phyloP scores from a whole-genome alignment of 305 asterid species.

The Fraxinus baroniana region DNA sequence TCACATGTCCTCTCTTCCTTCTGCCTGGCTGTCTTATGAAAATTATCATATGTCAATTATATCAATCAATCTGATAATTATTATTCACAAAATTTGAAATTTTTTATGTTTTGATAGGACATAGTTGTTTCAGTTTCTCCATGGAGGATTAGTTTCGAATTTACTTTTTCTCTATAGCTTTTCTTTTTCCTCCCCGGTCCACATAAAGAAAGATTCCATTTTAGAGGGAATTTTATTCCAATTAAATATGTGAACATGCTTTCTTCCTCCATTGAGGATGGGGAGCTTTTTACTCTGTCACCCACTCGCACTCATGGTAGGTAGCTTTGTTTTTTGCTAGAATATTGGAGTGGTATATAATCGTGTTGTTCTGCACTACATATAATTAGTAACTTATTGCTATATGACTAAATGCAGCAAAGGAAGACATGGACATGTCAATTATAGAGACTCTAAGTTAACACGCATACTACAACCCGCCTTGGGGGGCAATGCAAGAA shows the following conservation, averaged over 20 bases:
- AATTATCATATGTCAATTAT: background rate
- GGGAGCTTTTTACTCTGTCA: background rate
- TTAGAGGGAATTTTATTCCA: conserved; percentile 13
- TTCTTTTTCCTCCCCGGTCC: background rate
- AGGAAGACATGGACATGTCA: conserved; percentile 83
- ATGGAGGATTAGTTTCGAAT: background rate
- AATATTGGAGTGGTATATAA: background rate
- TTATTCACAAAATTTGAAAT: background rate
- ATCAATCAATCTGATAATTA: background rate
- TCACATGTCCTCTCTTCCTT: conserved; percentile 7
- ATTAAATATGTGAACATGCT: background rate
- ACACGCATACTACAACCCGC: conserved; percentile 94
- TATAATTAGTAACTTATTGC: conserved; percentile 7
- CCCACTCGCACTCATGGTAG: background rate
- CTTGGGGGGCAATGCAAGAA: conserved; percentile 96
- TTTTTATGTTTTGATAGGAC: background rate
- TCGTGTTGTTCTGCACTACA: background rate
- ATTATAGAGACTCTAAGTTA: conserved; percentile 93
- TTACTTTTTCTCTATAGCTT: background rate
- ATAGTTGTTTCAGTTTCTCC: background rate
- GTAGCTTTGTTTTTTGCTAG: background rate
- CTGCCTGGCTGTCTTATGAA: conserved; percentile 5
- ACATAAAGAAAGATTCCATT: conserved; percentile 4
- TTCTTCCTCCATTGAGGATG: background rate
- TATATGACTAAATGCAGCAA: conserved; percentile 59